phyloP scores from a whole-genome alignment of 305 asterid species.

The Fraxinus ornus region DNA sequence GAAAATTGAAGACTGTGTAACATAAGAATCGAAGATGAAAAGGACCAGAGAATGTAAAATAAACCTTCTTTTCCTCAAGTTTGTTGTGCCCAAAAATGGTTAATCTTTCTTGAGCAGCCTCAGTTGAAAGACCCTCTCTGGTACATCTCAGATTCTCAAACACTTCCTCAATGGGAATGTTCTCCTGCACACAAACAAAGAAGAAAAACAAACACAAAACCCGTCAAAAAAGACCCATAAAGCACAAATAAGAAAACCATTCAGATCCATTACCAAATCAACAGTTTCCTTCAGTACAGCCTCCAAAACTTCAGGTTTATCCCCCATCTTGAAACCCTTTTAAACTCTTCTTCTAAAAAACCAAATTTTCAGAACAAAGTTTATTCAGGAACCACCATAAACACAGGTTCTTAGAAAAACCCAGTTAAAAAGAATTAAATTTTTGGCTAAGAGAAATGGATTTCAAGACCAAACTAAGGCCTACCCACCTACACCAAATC shows the following conservation, averaged over 20 bases:
- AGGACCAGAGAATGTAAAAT: neutral
- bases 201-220: conserved; percentile 13
- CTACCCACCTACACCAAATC: conserved; percentile 69
- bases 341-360: conserved; percentile 20
- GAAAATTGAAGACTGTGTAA: neutral
- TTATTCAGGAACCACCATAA: conserved; percentile 38
- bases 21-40: conserved; percentile 21
- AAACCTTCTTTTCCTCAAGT: conserved; percentile 98
- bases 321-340: conserved; percentile 51
- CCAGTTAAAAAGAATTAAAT: conserved; percentile 28
- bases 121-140: conserved; percentile 72
- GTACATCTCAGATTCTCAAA: conserved; percentile 95
- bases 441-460: conserved; percentile 27
- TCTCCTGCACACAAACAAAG: conserved; percentile 57
- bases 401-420: conserved; percentile 20
- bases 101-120: conserved; percentile 88
- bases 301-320: conserved; percentile 90
- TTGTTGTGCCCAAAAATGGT: conserved; percentile 91
- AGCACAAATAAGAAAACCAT: conserved; percentile 24
- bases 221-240: conserved; percentile 22
- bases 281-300: conserved; percentile 97
- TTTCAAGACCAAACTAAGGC: conserved; percentile 32
- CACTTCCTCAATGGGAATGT: conserved; percentile 91
- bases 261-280: conserved; percentile 98
- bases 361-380: conserved; percentile 33